Evolutionary conservation across 805 yeast genomes (phyloP), one percentile per base, ranked within the genome.

Genomic region (Saccharomycopsis sp.): DNA sequence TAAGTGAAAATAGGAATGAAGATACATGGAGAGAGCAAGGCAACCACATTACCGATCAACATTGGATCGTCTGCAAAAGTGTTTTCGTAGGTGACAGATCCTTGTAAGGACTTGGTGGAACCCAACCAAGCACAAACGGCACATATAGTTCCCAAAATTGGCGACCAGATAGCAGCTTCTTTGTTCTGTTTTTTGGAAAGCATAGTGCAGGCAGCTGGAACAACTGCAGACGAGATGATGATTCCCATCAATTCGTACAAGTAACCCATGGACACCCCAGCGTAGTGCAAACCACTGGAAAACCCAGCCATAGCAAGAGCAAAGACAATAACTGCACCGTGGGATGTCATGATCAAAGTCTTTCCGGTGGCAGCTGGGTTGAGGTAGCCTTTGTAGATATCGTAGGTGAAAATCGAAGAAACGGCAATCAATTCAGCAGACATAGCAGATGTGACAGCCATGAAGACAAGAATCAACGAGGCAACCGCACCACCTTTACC

Each of bases 361-460:
- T 83, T 87, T 64, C 96, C 94, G 5, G 79, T 69, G 2, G 97
- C 97, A 24, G 75, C 74, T 52, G 96, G 95, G 67, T 89, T 82
- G 66, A 90, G 46, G 72, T 91, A 90, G 24, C 83, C 79, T 72
- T 89, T 82, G 81, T 86, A 91, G 61, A 91, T 77, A 72, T 91
- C 97, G 65, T 89, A 91, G 50, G 96, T 87, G 75, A 83, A 80
- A 60, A 91, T 82, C 1, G 96, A 85, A 2, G 96, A 87, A 18
- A 89, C 91, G 1, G 97, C 87, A 67, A 91, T 88, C 66, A 91
- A 80, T 71, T 91, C 97, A 44, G 97, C 92, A 34, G 96, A 87
- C 80, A 89, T 82, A 24, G 97, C 96, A 52, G 95, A 87, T 0
- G 97, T 91, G 50, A 87, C 92, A 24, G 97, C 96, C 91, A 89